Evolutionary conservation across 164 flowering plant species (phyloP).

Genomic region (Chloranthus sessilifolius): DNA sequence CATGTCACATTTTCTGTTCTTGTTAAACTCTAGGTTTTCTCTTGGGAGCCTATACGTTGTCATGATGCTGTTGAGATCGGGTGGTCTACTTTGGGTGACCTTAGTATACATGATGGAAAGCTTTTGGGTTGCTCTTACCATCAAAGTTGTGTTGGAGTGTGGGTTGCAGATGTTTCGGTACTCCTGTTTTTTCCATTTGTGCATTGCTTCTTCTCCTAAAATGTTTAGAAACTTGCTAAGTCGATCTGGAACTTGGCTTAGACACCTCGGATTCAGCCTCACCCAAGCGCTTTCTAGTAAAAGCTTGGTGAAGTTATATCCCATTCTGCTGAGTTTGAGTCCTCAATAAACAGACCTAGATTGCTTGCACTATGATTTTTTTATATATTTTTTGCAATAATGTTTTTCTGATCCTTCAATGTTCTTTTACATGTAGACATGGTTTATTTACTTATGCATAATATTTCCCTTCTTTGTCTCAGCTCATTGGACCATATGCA

Average conservation of each 20-base stretch:
- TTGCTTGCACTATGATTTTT: too few relatives aligned
- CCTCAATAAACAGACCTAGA: too few relatives aligned
- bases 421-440: too few relatives aligned
- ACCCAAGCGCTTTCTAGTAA: too few relatives aligned
- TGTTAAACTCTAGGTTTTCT: slow-evolving; percentile 49
- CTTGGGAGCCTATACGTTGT: slow-evolving; percentile 91
- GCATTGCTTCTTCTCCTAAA: too few relatives aligned
- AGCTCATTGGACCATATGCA: slow-evolving; percentile 83
- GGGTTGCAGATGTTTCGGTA: slow-evolving; percentile 97
- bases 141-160: slow-evolving; percentile 95
- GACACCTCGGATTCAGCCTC: too few relatives aligned
- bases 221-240: too few relatives aligned
- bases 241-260: too few relatives aligned
- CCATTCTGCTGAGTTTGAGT: too few relatives aligned
- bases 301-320: too few relatives aligned
- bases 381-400: too few relatives aligned
- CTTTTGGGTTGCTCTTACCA: slow-evolving; percentile 94
- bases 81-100: slow-evolving; percentile 91
- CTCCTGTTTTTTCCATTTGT: slow-evolving; percentile 2
- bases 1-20: neutral
- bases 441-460: neutral
- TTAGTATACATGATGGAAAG: slow-evolving; percentile 87
- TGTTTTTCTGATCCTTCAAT: too few relatives aligned
- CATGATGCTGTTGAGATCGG: slow-evolving; percentile 94
- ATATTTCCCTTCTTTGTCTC: slow-evolving; percentile 10